Percentiles rank a stretch among this genome's conserved stretches.
phyloP scores from a whole-genome alignment of 1,139 yeast species.

The Scheffersomyces titani region DNA sequence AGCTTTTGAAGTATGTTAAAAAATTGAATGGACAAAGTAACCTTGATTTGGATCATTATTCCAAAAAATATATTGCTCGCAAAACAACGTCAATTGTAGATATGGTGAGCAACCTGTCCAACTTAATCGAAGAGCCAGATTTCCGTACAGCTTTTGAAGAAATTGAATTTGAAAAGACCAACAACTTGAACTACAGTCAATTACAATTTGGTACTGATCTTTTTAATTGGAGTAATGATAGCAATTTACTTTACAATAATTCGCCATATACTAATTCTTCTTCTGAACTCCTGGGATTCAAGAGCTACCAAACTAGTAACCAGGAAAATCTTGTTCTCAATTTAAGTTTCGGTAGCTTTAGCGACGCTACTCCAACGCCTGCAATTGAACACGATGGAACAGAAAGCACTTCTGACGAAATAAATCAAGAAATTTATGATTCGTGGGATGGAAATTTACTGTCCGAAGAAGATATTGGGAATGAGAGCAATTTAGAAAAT shows the following conservation, averaged over 20 bases:
- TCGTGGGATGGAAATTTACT: constrained; percentile 1
- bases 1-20: constrained; percentile 33
- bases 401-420: background rate
- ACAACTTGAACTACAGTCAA: background rate
- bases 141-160: constrained; percentile 31
- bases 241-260: background rate
- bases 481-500: background rate
- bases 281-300: background rate
- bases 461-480: background rate
- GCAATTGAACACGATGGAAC: background rate
- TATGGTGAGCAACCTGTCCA: background rate
- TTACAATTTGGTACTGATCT: constrained; percentile 19
- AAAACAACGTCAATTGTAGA: background rate
- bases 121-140: constrained; percentile 8
- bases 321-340: background rate
- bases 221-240: constrained; percentile 19
- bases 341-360: constrained; percentile 10
- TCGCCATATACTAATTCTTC: background rate
- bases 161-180: constrained; percentile 21
- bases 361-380: constrained; percentile 1
- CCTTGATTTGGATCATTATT: constrained; percentile 15
- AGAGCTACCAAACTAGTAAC: background rate
- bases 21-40: constrained; percentile 22
- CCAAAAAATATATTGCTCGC: constrained; percentile 6
- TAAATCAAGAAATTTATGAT: background rate